Conservation (phyloP, 331 rosid genomes). For the Malus hybrid region DNA sequence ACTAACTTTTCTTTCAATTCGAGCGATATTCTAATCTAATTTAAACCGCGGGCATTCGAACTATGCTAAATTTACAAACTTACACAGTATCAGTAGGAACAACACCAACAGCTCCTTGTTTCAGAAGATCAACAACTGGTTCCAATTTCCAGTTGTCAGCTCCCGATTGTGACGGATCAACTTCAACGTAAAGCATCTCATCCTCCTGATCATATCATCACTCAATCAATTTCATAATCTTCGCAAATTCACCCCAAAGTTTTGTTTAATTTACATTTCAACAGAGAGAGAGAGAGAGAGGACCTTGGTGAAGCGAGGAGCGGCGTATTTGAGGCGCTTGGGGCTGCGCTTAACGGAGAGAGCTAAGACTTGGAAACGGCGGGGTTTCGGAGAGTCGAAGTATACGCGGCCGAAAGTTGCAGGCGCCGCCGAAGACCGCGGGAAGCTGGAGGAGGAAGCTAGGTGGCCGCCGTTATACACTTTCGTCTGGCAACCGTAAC, state of each 20-base stretch:
- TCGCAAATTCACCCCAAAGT: neutral
- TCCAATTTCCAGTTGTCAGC: conserved; percentile 85
- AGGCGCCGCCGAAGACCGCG: conserved; percentile 11
- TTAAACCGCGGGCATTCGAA: no score
- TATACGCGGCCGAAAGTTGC: conserved; percentile 7
- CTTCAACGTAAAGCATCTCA: conserved; percentile 64
- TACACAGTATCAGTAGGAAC: conserved; percentile 91
- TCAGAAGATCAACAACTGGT: conserved; percentile 49
- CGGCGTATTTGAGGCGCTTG: conserved; percentile 83
- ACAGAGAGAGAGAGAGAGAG: neutral
- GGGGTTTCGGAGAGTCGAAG: conserved; percentile 12
- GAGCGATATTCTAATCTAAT: no score
- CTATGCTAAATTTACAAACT: no score
- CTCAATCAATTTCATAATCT: neutral
- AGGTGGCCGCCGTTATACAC: conserved; percentile 14
- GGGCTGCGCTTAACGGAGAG: conserved; percentile 77
- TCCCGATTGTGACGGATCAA: conserved; percentile 46
- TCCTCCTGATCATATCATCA: conserved; percentile 52
- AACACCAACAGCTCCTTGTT: conserved; percentile 87
- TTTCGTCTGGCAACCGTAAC: neutral
- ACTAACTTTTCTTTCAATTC: no score
- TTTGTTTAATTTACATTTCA: neutral
- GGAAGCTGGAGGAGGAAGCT: conserved; percentile 22
- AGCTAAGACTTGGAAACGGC: conserved; percentile 26
- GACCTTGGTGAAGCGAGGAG: conserved; percentile 85